Base-by-base conservation (phyloP, 2,329 filamentous ascomycete genomes). In the Clarireedia paspali region DNA sequence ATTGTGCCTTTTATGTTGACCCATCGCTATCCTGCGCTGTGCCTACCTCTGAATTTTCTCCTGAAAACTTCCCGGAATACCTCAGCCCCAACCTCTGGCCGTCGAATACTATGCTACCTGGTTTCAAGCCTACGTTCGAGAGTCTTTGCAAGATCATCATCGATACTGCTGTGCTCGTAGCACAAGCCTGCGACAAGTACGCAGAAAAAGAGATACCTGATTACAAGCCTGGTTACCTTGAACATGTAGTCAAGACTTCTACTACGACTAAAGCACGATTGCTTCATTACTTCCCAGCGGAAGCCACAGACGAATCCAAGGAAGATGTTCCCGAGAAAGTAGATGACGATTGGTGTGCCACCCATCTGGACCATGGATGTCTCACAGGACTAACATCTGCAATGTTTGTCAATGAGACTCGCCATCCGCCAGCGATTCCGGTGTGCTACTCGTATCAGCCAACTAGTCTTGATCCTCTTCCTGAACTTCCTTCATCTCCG, bases 271-370 rank as follows among this genome's bases (percentile, higher is more conserved):
- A 99, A 72, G 94, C 94, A 1, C 79, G 94, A 12, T 76, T 99
- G 27, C 74, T 97, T 64, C 94, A 99, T 73, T 99, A 99, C 72
- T 97, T 91, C 65, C 92, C 92, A 1, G 78, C 78, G 67, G 74
- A 72, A 23, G 66, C 67, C 12, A 44, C 50, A 42, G 15, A n/a
- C 9, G 39, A 42, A 17, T n/a, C 39, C 15, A 14, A 34, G 30
- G 64, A 67, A 20, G 63, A 71, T 14, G 64, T 66, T 15, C 73
- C 66, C 14, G 68, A 70, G 7, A 70, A 71, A 42, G 75, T 75
- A 53, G 85, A 90, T 59, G 91, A 96, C 70, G 89, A 95, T 73
- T 99, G 94, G 94, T 99, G 92, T 71, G 89, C 91, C 3, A 90
- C 87, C 1, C 88, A 94, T 70, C 76, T 94, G 56, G 92, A 97